phyloP scores from a whole-genome alignment of 2,329 filamentous ascomycete species.

The Fusarium sp. region DNA sequence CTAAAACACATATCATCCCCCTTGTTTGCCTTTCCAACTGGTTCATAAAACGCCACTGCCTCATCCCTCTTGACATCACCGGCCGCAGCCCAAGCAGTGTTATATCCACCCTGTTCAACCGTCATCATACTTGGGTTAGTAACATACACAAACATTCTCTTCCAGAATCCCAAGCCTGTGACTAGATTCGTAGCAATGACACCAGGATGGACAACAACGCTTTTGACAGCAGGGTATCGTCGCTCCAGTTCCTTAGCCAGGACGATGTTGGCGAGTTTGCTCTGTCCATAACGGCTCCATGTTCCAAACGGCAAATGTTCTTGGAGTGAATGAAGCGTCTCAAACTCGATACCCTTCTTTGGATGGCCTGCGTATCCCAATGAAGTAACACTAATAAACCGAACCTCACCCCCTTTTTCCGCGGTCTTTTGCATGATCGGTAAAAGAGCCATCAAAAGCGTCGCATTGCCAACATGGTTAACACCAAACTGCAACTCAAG shows the following conservation, averaged over 20 bases:
- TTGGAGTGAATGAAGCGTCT: constrained; percentile 41
- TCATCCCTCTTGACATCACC: constrained; percentile 19
- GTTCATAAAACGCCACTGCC: constrained; percentile 42
- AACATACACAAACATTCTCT: constrained; percentile 39
- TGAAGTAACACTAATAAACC: constrained; percentile 43
- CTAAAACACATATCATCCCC: constrained; percentile 40
- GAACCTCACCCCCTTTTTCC: constrained; percentile 24
- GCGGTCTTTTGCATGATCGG: constrained; percentile 39
- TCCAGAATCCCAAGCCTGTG: constrained; percentile 35
- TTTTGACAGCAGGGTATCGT: constrained; percentile 53
- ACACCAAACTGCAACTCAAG: constrained; percentile 50
- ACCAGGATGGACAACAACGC: constrained; percentile 61
- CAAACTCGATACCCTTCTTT: constrained; percentile 42
- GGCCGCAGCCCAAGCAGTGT: constrained; percentile 47
- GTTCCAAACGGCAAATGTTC: constrained; percentile 45
- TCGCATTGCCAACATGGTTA: constrained; percentile 48
- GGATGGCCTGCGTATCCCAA: constrained; percentile 42
- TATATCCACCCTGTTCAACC: constrained; percentile 44
- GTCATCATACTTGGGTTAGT: constrained; percentile 39
- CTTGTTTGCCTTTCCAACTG: constrained; percentile 39
- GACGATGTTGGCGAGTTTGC: constrained; percentile 60
- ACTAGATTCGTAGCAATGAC: constrained; percentile 47
- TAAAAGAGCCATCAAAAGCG: constrained; percentile 49
- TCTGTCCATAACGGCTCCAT: constrained; percentile 60
- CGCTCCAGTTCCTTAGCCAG: constrained; percentile 57